Percentiles rank a stretch among this genome's conserved stretches.
Evolutionary conservation across 768 basidiomycete species (phyloP).

Genomic region (Nidularia pulvinata): DNA sequence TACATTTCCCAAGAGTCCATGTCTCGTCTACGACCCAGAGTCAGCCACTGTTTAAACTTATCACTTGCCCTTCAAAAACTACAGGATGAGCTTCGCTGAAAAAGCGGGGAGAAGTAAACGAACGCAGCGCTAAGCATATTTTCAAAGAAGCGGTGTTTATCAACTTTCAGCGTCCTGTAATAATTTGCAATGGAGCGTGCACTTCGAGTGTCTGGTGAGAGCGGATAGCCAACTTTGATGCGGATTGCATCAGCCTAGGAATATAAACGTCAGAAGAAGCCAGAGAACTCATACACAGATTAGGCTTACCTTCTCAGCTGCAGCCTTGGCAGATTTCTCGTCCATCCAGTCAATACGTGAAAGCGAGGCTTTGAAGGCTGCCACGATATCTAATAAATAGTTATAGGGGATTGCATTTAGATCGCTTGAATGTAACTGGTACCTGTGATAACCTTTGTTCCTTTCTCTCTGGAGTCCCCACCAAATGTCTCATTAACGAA

Average conservation of each 20-base stretch:
- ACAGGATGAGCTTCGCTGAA: not conserved
- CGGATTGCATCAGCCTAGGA: constrained; percentile 75
- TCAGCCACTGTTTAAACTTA: constrained; percentile 69
- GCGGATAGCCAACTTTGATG: constrained; percentile 93
- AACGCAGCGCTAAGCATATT: constrained; percentile 73
- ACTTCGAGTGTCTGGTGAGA: constrained; percentile 79
- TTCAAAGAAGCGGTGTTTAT: constrained; percentile 76
- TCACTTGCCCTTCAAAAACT: constrained; percentile 46
- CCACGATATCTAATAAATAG: constrained; percentile 61
- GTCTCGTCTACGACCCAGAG: constrained; percentile 70
- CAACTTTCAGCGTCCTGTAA: constrained; percentile 69
- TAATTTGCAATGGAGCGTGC: constrained; percentile 71
- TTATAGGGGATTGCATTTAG: not conserved
- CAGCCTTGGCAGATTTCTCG: constrained; percentile 72
- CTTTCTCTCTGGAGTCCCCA: constrained; percentile 77
- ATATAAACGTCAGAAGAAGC: constrained; percentile 2
- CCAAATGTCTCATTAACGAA: constrained; percentile 87
- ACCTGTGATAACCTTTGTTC: constrained; percentile 83
- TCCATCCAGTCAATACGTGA: constrained; percentile 91
- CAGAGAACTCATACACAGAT: not conserved
- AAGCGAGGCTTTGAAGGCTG: constrained; percentile 81
- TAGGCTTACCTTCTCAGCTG: constrained; percentile 72
- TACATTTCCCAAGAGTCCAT: constrained; percentile 85
- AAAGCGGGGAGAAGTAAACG: constrained; percentile 9
- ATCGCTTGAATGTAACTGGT: constrained; percentile 7